Base-by-base conservation (phyloP, 1,284 basidiomycete genomes). In the Hortiboletus rubellus region DNA sequence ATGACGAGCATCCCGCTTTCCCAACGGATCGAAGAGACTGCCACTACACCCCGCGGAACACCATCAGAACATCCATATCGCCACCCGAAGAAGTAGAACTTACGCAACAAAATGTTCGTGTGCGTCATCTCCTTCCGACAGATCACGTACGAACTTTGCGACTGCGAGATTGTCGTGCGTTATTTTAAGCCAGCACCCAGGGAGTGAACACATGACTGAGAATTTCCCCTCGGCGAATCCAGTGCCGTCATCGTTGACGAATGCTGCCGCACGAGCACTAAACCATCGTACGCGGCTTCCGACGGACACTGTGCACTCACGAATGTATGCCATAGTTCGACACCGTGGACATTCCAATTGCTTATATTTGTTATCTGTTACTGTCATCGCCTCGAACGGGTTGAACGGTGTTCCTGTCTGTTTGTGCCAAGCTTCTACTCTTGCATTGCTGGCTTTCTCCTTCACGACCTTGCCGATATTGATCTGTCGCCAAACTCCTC, bases 201-300 rank as follows among this genome's bases (percentile, higher is more conserved):
- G 68, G 27, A 62, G 52, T 17, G 62, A 54, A 52, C 75, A 77
- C 33, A 45, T 27, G 24, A 59, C 45, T 15, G 47, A 61, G 54
- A 78, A 78, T 0, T 60, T 65, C 45, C 42, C 57, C 54, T 76
- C 72, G 0, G 70, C 63, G 33, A 72, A 79, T 1, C 76, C 76
- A 4, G 67, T 74, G 5, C 66, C 66, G 9, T 59, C 53, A 7
- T 62, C 58, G 4, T 60, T 72, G n/a, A 72, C 27, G 31, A 74
- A 75, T 9, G 68, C 76, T 77, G 37, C 34, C 42, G 8, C 33
- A 38, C 18, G 14, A 43, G 9, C 18, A 15, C 11, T 51, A 46
- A 47, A 41, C 14, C 7, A 3, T 48, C 36, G 27, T 18, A 11
- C 17, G 8, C n/a, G 14, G 12, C 8, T n/a, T 17, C 44, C 12